phyloP scores from a whole-genome alignment of 768 basidiomycete species.

The Trametes maxima region DNA sequence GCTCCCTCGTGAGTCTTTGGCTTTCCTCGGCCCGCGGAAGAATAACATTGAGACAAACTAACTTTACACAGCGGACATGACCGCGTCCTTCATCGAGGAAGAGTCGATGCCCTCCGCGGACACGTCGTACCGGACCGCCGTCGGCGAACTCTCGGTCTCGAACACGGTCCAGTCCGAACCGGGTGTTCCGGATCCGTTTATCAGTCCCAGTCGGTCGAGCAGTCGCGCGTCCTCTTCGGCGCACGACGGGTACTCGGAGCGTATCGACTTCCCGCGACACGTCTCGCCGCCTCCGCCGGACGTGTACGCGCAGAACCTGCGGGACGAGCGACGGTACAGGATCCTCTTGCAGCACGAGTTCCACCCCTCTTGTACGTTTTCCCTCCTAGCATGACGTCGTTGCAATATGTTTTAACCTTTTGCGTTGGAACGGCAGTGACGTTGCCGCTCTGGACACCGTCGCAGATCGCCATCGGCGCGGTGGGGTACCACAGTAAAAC shows the following conservation, averaged over 20 bases:
- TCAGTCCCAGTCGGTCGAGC: conserved; percentile 14
- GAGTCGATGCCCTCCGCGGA: conserved; percentile 21
- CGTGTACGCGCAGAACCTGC: conserved; percentile 32
- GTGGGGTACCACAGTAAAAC: conserved; percentile 76
- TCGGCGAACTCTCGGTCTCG: conserved; percentile 11
- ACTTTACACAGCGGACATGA: conserved; percentile 21
- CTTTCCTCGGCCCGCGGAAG: neutral
- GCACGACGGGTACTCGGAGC: conserved; percentile 12
- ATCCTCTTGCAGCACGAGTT: conserved; percentile 67
- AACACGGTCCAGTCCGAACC: conserved; percentile 14
- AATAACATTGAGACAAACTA: neutral
- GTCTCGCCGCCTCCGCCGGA: conserved; percentile 25
- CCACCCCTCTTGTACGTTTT: conserved; percentile 61
- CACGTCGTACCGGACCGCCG: conserved; percentile 26
- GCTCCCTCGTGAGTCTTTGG: conserved; percentile 20
- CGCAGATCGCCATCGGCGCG: conserved; percentile 62
- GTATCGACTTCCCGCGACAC: conserved; percentile 18
- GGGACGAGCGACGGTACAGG: conserved; percentile 70
- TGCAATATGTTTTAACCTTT: neutral
- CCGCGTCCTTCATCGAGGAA: conserved; percentile 21
- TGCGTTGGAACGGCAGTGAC: conserved; percentile 31
- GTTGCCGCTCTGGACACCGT: conserved; percentile 70
- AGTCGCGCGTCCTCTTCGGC: conserved; percentile 19
- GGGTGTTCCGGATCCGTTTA: neutral
- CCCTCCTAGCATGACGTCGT: neutral